Conservation (phyloP, 2,329 filamentous ascomycete species). For the Phoma sp. region DNA sequence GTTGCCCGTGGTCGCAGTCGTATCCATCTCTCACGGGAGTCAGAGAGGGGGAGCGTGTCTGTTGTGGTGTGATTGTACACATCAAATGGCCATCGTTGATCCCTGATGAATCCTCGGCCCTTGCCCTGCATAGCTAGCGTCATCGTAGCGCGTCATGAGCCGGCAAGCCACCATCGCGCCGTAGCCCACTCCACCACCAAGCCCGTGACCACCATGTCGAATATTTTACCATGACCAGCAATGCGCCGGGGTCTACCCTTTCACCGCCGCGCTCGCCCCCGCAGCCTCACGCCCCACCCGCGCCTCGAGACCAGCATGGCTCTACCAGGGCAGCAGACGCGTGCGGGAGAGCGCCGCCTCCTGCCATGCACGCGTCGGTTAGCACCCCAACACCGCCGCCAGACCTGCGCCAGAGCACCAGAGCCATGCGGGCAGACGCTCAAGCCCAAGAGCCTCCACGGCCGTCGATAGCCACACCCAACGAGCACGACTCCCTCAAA, state of each 20-base stretch:
- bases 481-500: conserved; percentile 74
- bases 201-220: conserved; percentile 22
- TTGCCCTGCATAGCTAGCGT: conserved; percentile 24
- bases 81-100: conserved; percentile 24
- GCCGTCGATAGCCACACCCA: conserved; percentile 26
- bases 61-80: conserved; percentile 28
- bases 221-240: conserved; percentile 33
- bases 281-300: conserved; percentile 11
- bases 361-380: conserved; percentile 22
- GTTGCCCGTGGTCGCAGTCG: not conserved
- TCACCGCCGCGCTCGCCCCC: conserved; percentile 19
- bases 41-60: conserved; percentile 22
- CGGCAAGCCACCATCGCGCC: conserved; percentile 14
- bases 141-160: conserved; percentile 30
- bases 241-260: conserved; percentile 23
- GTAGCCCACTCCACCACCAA: conserved; percentile 5
- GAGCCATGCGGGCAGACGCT: not conserved
- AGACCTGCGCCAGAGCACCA: conserved; percentile 15
- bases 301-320: conserved; percentile 21
- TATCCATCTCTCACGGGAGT: conserved; percentile 13
- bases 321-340: conserved; percentile 19
- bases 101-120: conserved; percentile 19
- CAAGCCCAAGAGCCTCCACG: conserved; percentile 1
- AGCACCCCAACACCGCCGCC: conserved; percentile 6
- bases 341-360: conserved; percentile 17